These are phyloP conservation scores for Emydomyces testavorans DNA, from an alignment of 2,329 filamentous ascomycete genomes.

Conservation along the genomic window DNA sequence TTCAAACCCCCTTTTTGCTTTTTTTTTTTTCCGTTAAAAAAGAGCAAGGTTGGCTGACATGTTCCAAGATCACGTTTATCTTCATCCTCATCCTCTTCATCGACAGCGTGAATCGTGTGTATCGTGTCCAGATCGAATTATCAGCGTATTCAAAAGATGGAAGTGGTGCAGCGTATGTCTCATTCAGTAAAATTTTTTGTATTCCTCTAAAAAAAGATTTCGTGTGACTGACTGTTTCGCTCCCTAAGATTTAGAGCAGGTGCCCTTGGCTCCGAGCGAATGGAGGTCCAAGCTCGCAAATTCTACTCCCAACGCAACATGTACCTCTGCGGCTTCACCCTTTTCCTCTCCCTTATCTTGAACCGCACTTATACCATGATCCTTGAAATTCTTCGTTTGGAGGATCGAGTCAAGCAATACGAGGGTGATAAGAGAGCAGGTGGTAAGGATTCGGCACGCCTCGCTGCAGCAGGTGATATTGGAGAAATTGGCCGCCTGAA, in stretches of 20 bases:
- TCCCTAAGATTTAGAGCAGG: conserved; percentile 42
- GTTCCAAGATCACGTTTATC: conserved; percentile 74
- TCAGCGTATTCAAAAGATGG: conserved; percentile 56
- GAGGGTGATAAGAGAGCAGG: conserved; percentile 54
- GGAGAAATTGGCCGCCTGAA: conserved; percentile 67
- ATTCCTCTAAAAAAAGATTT: neutral
- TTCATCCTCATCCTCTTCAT: conserved; percentile 98
- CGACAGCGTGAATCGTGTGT: conserved; percentile 92
- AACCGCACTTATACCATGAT: conserved; percentile 99
- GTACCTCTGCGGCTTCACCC: conserved; percentile 98
- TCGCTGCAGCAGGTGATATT: conserved; percentile 59
- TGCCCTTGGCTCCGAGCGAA: conserved; percentile 81
- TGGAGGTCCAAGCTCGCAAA: conserved; percentile 98
- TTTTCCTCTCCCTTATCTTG: conserved; percentile 92
- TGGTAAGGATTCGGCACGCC: conserved; percentile 58
- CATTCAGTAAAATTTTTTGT: neutral
- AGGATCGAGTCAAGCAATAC: conserved; percentile 78
- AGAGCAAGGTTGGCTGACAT: too few species aligned
- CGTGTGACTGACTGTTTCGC: conserved; percentile 12
- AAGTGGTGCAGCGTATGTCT: conserved; percentile 40
- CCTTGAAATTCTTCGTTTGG: conserved; percentile 77
- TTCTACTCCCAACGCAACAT: conserved; percentile 99
- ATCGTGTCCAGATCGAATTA: conserved; percentile 88
- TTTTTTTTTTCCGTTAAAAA: too few species aligned
- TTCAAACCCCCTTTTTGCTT: neutral